Evolutionary conservation across 768 basidiomycete genomes (phyloP).

Genomic region (Lyophyllum semitale): DNA sequence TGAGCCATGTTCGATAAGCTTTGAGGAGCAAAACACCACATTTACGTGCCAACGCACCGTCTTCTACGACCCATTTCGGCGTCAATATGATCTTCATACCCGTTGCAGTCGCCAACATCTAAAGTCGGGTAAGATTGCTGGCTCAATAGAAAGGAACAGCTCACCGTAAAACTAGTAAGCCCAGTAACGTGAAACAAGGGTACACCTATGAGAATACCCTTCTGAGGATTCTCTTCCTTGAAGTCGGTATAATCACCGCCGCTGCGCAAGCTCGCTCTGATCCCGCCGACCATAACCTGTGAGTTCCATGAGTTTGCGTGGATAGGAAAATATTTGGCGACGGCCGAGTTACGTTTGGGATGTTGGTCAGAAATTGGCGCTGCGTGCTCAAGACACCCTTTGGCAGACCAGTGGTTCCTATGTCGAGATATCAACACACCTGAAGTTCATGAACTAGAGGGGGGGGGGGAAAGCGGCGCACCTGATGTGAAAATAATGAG

Average conservation of each 20-base stretch:
- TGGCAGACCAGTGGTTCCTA: slow-evolving; percentile 55
- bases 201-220: slow-evolving; percentile 54
- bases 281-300: slow-evolving; percentile 46
- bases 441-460: neutral
- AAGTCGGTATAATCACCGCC: slow-evolving; percentile 42
- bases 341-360: slow-evolving; percentile 47
- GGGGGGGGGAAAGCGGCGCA: slow-evolving; percentile 13
- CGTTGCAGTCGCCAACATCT: slow-evolving; percentile 56
- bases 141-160: slow-evolving; percentile 6
- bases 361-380: slow-evolving; percentile 61
- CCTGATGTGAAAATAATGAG: slow-evolving; percentile 69
- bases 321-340: slow-evolving; percentile 4
- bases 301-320: neutral
- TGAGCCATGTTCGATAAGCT: neutral
- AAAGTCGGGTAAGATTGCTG: neutral
- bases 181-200: slow-evolving; percentile 74
- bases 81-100: slow-evolving; percentile 60
- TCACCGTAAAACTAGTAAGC: slow-evolving; percentile 49
- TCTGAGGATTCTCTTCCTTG: slow-evolving; percentile 43
- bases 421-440: neutral
- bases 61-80: slow-evolving; percentile 56
- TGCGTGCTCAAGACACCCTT: slow-evolving; percentile 72
- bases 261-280: slow-evolving; percentile 46
- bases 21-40: slow-evolving; percentile 5
- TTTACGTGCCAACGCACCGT: slow-evolving; percentile 38